These are phyloP conservation scores for Xylona heveae DNA, from an alignment of 495 filamentous ascomycete species.

Conservation along the genomic window DNA sequence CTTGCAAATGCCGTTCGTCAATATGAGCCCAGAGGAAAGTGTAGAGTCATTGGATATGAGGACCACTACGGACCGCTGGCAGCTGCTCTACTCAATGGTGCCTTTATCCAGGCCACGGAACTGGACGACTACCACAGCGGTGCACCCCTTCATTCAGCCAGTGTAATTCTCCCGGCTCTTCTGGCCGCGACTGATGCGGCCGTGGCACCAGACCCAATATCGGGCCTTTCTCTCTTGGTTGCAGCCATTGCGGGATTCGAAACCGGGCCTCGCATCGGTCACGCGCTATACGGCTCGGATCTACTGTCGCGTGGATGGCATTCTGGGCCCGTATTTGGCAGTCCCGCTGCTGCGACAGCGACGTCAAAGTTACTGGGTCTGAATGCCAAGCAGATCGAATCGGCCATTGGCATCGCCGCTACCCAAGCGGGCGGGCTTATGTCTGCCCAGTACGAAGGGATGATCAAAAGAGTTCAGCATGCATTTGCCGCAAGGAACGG, in stretches of 20 bases:
- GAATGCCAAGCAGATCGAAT: slow-evolving; percentile 12
- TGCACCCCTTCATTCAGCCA: slow-evolving; percentile 11
- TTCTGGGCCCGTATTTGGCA: slow-evolving; percentile 23
- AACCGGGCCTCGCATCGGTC: slow-evolving; percentile 19
- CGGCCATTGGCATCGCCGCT: slow-evolving; percentile 20
- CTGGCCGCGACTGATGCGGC: slow-evolving; percentile 15
- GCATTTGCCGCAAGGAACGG: slow-evolving; percentile 24
- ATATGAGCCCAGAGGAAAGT: slow-evolving; percentile 16
- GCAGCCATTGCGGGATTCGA: slow-evolving; percentile 19
- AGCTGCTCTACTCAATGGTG: slow-evolving; percentile 21
- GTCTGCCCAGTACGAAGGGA: slow-evolving; percentile 22
- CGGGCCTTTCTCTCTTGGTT: slow-evolving; percentile 15
- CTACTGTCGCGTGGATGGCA: slow-evolving; percentile 23
- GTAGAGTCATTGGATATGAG: slow-evolving; percentile 6
- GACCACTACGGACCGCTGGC: slow-evolving; percentile 10
- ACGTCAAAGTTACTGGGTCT: slow-evolving; percentile 18
- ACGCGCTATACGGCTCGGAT: slow-evolving; percentile 17
- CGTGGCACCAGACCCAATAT: slow-evolving; percentile 3
- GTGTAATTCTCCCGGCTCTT: slow-evolving; percentile 19
- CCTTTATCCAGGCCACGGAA: slow-evolving; percentile 22
- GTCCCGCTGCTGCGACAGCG: slow-evolving; percentile 18
- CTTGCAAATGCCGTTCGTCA: slow-evolving; percentile 15
- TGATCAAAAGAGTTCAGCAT: slow-evolving; percentile 25
- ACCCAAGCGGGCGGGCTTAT: slow-evolving; percentile 22
- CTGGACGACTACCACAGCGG: slow-evolving; percentile 22